Evolutionary conservation across 2,329 filamentous ascomycete species (phyloP), one percentile per base, ranked within the genome.

Genomic region (Beauveria sp.): DNA sequence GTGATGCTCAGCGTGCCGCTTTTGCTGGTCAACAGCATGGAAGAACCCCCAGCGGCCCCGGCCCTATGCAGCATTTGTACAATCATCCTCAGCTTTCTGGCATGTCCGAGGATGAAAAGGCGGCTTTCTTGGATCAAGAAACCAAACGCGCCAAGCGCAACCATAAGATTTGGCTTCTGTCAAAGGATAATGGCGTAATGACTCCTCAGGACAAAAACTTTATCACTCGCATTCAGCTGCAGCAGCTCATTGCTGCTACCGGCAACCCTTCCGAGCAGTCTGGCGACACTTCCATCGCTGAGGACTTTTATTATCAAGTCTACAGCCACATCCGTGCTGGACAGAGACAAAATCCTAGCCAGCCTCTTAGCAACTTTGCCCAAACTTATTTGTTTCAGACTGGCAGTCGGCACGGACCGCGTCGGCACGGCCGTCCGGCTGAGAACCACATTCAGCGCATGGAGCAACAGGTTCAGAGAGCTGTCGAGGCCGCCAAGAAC

Each of bases 161-260:
- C 71, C 93, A 98, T 78, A 99, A 99, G 79, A 98, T 99, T 64
- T 93, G 93, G 77, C 80, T 96, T 47, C 78, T 97, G 58, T 96
- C 91, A 26, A 92, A 91, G 76, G 92, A 96, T 69, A 99, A 99
- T 70, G 95, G 95, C 26, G 78, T 99, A 64, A 99, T 99, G 95
- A 99, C 95, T 4, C 95, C 95, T 0, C 93, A 98, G 71, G 95
- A 99, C 76, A 99, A 99, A 81, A 99, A 97, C 73, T 99, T 98
- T 75, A 96, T 99, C 67, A 98, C 95, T 5, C 87, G 95, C 20
- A 99, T 99, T 66, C 95, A 99, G 73, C 82, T 99, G 58, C 95
- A 99, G 76, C 95, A 99, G 72, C 83, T 99, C 42, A 91, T 99
- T 59, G 87, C 93, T 12, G 93, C 95, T 9, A 96, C 92, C 26